Conservation (phyloP, 1,284 basidiomycete genomes). For the Irpex rosettiformis region DNA sequence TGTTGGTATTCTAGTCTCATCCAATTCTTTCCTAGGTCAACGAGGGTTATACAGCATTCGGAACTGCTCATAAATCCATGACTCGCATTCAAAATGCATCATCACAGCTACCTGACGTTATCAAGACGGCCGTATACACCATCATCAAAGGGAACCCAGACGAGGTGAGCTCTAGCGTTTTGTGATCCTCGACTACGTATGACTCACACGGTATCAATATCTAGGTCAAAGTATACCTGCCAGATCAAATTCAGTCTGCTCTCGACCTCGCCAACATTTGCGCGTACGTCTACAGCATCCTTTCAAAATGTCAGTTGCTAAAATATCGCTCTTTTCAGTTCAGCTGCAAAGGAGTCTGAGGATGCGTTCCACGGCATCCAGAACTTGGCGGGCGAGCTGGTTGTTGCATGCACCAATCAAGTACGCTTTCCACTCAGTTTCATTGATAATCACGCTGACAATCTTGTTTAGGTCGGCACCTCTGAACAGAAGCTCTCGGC, state of each 20-base stretch:
- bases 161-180: not conserved
- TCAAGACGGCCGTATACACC: constrained; percentile 7
- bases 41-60: constrained; percentile 7
- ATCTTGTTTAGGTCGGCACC: not conserved
- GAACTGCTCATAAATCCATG: constrained; percentile 13
- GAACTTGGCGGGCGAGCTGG: constrained; percentile 2
- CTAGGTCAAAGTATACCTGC: not conserved
- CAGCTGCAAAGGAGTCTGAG: not conserved
- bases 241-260: not conserved
- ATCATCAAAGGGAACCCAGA: not conserved
- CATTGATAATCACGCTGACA: not conserved
- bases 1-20: not conserved
- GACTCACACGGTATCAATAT: not conserved
- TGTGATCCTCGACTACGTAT: not conserved
- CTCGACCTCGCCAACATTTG: not conserved
- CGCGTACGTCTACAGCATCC: not conserved
- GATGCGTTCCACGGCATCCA: not conserved
- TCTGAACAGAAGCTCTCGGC: not conserved
- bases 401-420: constrained; percentile 3
- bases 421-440: not conserved
- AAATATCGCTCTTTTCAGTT: not conserved
- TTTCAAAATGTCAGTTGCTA: not conserved
- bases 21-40: not conserved
- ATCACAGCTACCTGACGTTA: constrained; percentile 13
- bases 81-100: constrained; percentile 10